Evolutionary conservation across 768 basidiomycete species (phyloP).

Genomic region (Pholiota microspora): DNA sequence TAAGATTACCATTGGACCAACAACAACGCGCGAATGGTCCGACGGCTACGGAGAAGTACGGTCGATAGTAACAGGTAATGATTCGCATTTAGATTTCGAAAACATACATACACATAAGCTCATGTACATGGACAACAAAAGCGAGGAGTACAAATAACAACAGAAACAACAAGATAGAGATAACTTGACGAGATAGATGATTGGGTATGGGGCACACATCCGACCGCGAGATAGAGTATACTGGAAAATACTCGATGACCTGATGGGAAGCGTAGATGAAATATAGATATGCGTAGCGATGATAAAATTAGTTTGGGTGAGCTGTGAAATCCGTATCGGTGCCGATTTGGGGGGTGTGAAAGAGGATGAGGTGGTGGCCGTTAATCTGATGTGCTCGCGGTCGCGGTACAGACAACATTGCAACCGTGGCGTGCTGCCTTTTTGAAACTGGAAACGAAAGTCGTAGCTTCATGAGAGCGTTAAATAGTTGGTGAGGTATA

Average conservation of each 20-base stretch:
- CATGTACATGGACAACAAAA: neutral
- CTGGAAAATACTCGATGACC: too few species aligned
- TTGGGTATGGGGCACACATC: neutral
- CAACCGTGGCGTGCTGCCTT: neutral
- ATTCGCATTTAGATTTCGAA: too few species aligned
- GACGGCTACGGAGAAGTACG: neutral
- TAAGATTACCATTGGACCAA: too few species aligned
- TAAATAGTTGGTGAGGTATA: constrained; percentile 41
- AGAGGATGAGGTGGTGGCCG: neutral
- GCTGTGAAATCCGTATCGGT: neutral
- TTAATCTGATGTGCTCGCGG: neutral
- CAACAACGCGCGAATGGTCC: neutral
- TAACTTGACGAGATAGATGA: neutral
- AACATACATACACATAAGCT: neutral
- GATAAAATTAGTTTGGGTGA: neutral
- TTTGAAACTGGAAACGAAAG: neutral
- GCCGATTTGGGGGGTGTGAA: neutral
- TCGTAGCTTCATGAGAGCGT: neutral
- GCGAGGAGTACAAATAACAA: neutral
- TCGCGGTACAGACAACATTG: neutral
- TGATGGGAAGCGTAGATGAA: neutral
- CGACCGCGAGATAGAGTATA: too few species aligned
- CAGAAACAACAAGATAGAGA: neutral
- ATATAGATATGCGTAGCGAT: neutral
- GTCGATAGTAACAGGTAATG: neutral